Evolutionary conservation across 2,329 filamentous ascomycete species (phyloP).

Genomic region (Tolypocladium amazonense): DNA sequence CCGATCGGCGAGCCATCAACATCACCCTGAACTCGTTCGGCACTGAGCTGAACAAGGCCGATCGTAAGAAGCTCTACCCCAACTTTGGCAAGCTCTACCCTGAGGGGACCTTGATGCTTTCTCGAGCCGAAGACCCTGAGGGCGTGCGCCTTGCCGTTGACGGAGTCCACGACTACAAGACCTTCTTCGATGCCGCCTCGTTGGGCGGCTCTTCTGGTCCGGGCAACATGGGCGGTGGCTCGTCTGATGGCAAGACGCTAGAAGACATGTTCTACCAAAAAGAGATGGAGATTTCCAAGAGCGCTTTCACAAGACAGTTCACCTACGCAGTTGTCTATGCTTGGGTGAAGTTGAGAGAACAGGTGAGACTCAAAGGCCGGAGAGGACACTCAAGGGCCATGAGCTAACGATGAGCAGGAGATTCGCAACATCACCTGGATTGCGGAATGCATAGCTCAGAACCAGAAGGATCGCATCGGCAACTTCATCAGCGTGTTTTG

Average conservation of each 20-base stretch:
- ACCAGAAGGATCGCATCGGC: constrained; percentile 96
- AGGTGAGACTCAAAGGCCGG: constrained; percentile 48
- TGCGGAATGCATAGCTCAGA: constrained; percentile 97
- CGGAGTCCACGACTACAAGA: constrained; percentile 86
- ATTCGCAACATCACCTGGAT: constrained; percentile 99
- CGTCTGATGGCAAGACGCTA: constrained; percentile 74
- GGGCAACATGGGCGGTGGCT: constrained; percentile 76
- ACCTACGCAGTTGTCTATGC: constrained; percentile 91
- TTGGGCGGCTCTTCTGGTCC: constrained; percentile 61
- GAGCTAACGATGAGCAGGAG: constrained; percentile 53
- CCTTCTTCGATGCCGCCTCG: constrained; percentile 86
- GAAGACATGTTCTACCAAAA: constrained; percentile 99
- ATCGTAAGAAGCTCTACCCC: constrained; percentile 94
- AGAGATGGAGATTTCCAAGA: constrained; percentile 97
- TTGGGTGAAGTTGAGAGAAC: constrained; percentile 95
- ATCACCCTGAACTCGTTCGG: constrained; percentile 98
- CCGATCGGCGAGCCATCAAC: constrained; percentile 93
- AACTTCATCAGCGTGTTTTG: constrained; percentile 99
- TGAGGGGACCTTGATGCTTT: constrained; percentile 90
- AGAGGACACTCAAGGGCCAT: neutral
- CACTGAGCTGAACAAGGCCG: constrained; percentile 85
- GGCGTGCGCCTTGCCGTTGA: constrained; percentile 90
- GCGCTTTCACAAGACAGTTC: constrained; percentile 92
- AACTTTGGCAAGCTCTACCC: constrained; percentile 85
- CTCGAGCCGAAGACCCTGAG: constrained; percentile 87